Evolutionary conservation across 805 yeast genomes (phyloP).

Genomic region (Sugiyamaella valdiviana): DNA sequence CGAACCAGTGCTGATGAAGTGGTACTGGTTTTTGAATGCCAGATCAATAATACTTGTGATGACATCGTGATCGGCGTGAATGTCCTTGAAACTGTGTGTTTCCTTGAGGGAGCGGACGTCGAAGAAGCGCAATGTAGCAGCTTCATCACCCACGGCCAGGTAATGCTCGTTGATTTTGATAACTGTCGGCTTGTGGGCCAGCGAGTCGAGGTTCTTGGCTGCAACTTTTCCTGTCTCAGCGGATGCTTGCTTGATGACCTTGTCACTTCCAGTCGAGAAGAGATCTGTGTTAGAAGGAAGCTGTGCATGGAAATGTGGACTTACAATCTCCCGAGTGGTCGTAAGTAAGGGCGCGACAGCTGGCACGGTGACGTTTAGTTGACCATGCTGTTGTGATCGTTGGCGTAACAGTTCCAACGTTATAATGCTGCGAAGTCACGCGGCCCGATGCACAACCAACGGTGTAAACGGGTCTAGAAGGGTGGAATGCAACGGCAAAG

Average conservation of each 20-base stretch:
- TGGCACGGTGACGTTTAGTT: constrained; percentile 84
- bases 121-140: constrained; percentile 58
- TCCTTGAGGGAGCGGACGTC: constrained; percentile 49
- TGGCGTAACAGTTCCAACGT: constrained; percentile 42
- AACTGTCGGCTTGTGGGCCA: constrained; percentile 24
- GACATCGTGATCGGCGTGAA: constrained; percentile 53
- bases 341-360: constrained; percentile 68
- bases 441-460: constrained; percentile 82
- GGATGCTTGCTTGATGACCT: constrained; percentile 66
- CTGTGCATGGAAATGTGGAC: constrained; percentile 11
- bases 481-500: constrained; percentile 77
- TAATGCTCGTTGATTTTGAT: constrained; percentile 29
- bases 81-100: constrained; percentile 44
- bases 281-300: constrained; percentile 26
- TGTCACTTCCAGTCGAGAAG: constrained; percentile 74
- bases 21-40: constrained; percentile 67
- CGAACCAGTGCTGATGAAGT: constrained; percentile 73
- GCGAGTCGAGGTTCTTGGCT: constrained; percentile 40
- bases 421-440: constrained; percentile 55
- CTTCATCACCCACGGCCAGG: constrained; percentile 50
- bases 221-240: constrained; percentile 70
- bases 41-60: constrained; percentile 68
- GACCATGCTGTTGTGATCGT: constrained; percentile 51
- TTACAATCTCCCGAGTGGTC: constrained; percentile 55
- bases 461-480: constrained; percentile 54